Evolutionary conservation across 2,329 filamentous ascomycete genomes (phyloP), one percentile per base, ranked within the genome.

Genomic region (Claviceps fusiformis): DNA sequence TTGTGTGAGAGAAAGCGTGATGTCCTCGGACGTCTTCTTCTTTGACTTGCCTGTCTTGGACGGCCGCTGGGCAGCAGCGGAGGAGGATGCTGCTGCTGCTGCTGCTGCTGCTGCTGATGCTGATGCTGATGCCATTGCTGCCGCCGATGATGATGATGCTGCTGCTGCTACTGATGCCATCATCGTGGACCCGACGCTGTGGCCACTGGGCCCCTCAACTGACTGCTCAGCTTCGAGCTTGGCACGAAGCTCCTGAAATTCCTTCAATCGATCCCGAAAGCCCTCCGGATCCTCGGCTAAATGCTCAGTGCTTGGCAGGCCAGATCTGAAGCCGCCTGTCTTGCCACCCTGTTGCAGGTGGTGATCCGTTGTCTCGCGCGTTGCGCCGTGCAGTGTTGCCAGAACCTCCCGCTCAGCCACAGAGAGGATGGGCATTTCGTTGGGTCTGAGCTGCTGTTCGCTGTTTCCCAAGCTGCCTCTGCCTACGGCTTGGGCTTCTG

Each of bases 211-310:
- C 19, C 41, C 27, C 6, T 48, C 52, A 17, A 68, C 68, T 31
- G 66, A 63, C 56, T 73, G 69, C 52, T 77, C 73, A 17, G 77
- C 74, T 56, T 91, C 88, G 57, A 85, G 80, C 64, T 87, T 81
- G n/a, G 85, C 80, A 61, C 87, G 81, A 52, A 93, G 72, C 35
- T 86, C 81, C 62, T 95, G 82, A 66, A 96, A 96, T 65, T 96
- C 86, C 61, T 87, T 82, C 24, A 96, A 76, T 49, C 91, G 84
- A 50, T 89, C 87, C 58, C 76, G 77, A 61, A 82, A 84, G 0
- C 81, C 82, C 61, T 83, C 76, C 0, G 71, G 60, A 58, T 85
- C 82, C 56, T 75, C 71, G 54, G 71, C 65, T 6, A 82, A 73
- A 55, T 80, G 73, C 43, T 75, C 73, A 1, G 73, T 70, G 29